A percentile compares a stretch with the other conserved stretches of the same genome.
Conservation (phyloP, 1,284 basidiomycete species). For the Sporisorium sorghi region DNA sequence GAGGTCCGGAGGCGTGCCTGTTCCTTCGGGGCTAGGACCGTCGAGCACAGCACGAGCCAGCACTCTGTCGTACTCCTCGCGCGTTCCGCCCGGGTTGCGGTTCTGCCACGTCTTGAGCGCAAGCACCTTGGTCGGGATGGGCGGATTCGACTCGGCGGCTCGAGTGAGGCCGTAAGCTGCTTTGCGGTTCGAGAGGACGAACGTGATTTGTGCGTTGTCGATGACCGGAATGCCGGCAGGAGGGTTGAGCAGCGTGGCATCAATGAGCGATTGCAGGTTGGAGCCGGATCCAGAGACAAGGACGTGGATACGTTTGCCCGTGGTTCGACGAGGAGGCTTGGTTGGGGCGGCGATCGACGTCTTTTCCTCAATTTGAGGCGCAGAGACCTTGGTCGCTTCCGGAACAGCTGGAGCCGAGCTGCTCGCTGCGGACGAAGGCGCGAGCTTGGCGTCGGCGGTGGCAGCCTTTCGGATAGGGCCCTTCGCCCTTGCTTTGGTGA, state of each 20-base stretch:
- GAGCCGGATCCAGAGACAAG: constrained; percentile 73
- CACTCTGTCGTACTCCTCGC: constrained; percentile 87
- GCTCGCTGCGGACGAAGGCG: background rate
- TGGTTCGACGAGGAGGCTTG: constrained; percentile 44
- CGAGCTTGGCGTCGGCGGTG: constrained; percentile 15
- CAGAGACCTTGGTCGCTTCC: constrained; percentile 4
- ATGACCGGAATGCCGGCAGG: constrained; percentile 47
- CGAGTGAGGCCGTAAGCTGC: constrained; percentile 88
- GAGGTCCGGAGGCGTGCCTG: constrained; percentile 76
- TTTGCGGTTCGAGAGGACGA: constrained; percentile 92
- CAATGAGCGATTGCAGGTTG: constrained; percentile 94
- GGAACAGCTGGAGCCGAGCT: background rate
- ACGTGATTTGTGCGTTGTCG: constrained; percentile 76
- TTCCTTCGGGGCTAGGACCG: constrained; percentile 34
- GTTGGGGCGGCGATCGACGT: constrained; percentile 1
- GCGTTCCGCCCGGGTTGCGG: constrained; percentile 77
- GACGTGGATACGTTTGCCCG: constrained; percentile 64
- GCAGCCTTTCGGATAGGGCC: constrained; percentile 26
- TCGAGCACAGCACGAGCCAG: constrained; percentile 80
- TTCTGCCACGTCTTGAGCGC: constrained; percentile 86
- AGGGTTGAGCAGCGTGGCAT: constrained; percentile 80
- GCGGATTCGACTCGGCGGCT: constrained; percentile 77
- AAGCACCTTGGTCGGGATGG: constrained; percentile 84
- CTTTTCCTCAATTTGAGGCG: constrained; percentile 6
- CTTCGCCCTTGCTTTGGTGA: constrained; percentile 36